Evolutionary conservation across 495 filamentous ascomycete species (phyloP), one percentile per base, ranked within the genome.

Genomic region (Aspergillus nidulans): DNA sequence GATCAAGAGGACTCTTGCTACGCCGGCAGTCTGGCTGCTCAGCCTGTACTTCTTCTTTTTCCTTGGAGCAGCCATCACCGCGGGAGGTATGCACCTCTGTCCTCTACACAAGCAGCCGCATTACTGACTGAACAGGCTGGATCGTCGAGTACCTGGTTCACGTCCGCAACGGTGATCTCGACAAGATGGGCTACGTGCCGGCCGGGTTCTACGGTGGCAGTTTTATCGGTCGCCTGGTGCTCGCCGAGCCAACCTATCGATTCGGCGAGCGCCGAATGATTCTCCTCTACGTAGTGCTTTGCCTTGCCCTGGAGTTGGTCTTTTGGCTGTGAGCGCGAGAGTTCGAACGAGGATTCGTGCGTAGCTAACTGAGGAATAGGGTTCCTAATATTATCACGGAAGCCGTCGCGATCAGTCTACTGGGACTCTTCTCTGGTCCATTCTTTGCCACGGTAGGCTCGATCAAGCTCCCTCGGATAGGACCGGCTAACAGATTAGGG

Each of bases 241-340:
- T 70, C 6, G 63, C 63, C 0, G 67, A 66, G 18, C 67, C 63
- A 3, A 68, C 65, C 1, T 57, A 70, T 57, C 62, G 63, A 10
- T 47, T 64, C 10, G 65, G 65, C 1, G 67, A 70, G 48, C 65
- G 65, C 4, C 60, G 65, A 6, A 66, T 68, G 67, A 45, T 66
- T 2, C 65, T 65, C 23, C 34, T 68, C n/a, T 70, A 70, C 20
- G 51, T 60, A 15, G 50, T 68, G 39, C 55, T 70, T 2, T 70
- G 63, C 16, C 49, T 70, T n/a, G 65, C 56, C 4, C 23, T 70
- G 26, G 63, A 70, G 21, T 50, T 70, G 52, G 60, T 68, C 0
- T 70, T 70, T 25, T 70, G 67, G 67, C 62, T 70, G 63, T 69
- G 55, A n/a, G 67, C 68, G 63, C 68, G 55, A n/a, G 67, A 36